phyloP scores from a whole-genome alignment of 2,329 filamentous ascomycete genomes.

The Cladosporium sphaerospermum region DNA sequence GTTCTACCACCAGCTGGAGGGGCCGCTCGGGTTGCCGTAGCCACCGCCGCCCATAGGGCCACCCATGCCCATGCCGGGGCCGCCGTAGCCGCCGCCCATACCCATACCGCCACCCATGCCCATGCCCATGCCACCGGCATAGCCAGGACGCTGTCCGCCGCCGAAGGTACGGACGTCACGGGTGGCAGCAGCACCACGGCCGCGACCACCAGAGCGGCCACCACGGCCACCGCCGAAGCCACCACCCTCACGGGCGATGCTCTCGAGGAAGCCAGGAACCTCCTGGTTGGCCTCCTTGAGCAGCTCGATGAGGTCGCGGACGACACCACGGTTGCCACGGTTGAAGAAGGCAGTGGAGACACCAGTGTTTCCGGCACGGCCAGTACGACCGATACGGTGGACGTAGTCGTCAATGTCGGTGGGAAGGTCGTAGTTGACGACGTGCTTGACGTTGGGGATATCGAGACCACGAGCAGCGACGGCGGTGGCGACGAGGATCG shows the following conservation, averaged over 20 bases:
- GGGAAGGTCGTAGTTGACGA: constrained; percentile 98
- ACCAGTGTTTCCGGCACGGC: constrained; percentile 98
- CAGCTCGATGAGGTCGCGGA: constrained; percentile 92
- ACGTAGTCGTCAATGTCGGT: constrained; percentile 99
- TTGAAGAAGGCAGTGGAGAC: constrained; percentile 99
- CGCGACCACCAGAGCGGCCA: constrained; percentile 60
- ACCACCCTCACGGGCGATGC: constrained; percentile 88
- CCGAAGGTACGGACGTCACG: constrained; percentile 72
- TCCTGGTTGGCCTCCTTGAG: constrained; percentile 99
- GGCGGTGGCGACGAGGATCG: constrained; percentile 92
- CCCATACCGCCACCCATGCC: constrained; percentile 43
- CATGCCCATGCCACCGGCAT: constrained; percentile 52
- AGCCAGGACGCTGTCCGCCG: constrained; percentile 49
- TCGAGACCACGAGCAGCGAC: constrained; percentile 85
- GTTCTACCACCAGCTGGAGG: constrained; percentile 59
- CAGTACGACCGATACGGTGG: constrained; percentile 98
- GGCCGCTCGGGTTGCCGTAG: constrained; percentile 66
- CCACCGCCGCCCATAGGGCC: constrained; percentile 39
- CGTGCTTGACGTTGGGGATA: constrained; percentile 94
- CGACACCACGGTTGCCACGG: constrained; percentile 96
- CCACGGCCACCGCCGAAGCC: constrained; percentile 67
- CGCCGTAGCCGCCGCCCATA: constrained; percentile 34
- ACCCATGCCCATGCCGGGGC: constrained; percentile 34
- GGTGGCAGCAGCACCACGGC: constrained; percentile 63
- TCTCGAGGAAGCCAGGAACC: constrained; percentile 88